phyloP scores from a whole-genome alignment of 176 grass and related monocot genomes.

The Carex scoparia region DNA sequence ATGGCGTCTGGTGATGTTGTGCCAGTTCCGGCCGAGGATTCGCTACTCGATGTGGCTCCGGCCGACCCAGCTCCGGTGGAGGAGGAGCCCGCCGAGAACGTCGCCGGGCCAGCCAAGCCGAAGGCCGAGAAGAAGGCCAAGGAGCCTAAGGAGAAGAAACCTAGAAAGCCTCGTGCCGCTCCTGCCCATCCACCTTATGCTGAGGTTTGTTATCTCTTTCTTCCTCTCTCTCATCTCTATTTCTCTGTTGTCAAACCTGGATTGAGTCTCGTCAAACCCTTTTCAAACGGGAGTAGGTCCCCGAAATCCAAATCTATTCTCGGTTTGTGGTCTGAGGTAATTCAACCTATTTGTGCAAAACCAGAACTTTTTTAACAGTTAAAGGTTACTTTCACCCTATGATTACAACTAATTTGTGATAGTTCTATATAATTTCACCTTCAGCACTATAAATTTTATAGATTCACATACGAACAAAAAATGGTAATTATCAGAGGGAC shows the following conservation, averaged over 20 bases:
- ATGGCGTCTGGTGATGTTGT: background rate
- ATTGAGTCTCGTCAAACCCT: background rate
- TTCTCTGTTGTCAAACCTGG: background rate
- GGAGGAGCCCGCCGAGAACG: background rate
- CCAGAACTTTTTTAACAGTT: background rate
- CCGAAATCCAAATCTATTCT: background rate
- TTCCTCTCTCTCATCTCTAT: background rate
- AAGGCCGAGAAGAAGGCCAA: constrained; percentile 49
- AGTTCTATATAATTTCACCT: background rate
- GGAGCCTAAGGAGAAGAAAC: constrained; percentile 64
- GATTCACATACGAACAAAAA: background rate
- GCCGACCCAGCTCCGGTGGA: background rate
- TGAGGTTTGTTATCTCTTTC: constrained; percentile 31
- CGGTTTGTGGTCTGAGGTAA: background rate
- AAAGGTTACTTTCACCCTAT: background rate
- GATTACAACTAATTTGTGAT: background rate
- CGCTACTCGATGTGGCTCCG: constrained; percentile 13
- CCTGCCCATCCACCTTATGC: constrained; percentile 63
- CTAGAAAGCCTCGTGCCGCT: constrained; percentile 24
- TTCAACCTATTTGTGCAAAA: background rate
- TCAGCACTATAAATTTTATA: background rate
- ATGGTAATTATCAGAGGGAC: background rate
- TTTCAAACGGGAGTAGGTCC: background rate
- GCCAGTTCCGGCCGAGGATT: constrained; percentile 17
- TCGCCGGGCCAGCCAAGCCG: background rate